These are phyloP conservation scores for Penicillium argentinense DNA, from an alignment of 495 filamentous ascomycete genomes.

Conservation along the genomic window DNA sequence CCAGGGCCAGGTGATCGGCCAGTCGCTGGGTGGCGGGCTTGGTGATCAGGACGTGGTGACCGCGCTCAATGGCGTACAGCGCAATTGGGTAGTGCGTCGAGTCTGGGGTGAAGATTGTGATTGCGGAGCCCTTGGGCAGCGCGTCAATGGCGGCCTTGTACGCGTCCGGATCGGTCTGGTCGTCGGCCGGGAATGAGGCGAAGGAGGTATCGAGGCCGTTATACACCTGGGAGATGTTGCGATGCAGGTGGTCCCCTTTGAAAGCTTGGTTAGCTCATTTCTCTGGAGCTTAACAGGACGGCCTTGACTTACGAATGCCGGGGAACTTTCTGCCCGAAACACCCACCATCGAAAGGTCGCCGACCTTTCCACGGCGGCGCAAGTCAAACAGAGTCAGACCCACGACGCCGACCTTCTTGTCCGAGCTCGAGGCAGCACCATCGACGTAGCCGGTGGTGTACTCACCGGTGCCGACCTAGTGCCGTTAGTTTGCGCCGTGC, in stretches of 20 bases:
- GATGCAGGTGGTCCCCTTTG: slow-evolving; percentile 78
- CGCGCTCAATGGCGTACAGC: slow-evolving; percentile 83
- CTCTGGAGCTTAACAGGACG: too few species aligned
- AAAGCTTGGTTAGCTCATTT: not conserved
- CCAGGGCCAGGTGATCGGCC: slow-evolving; percentile 70
- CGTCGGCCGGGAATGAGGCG: slow-evolving; percentile 74
- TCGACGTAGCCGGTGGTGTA: slow-evolving; percentile 93
- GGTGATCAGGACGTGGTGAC: slow-evolving; percentile 88
- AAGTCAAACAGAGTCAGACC: slow-evolving; percentile 89
- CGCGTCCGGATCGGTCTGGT: slow-evolving; percentile 68
- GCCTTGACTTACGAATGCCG: slow-evolving; percentile 74
- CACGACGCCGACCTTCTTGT: slow-evolving; percentile 94
- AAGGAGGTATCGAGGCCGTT: slow-evolving; percentile 85
- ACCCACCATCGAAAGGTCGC: slow-evolving; percentile 83
- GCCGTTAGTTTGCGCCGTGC: slow-evolving; percentile 13
- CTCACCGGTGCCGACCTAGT: slow-evolving; percentile 83
- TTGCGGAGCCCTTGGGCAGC: slow-evolving; percentile 77
- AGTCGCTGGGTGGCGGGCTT: slow-evolving; percentile 91
- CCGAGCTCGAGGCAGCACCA: slow-evolving; percentile 71
- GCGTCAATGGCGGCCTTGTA: slow-evolving; percentile 91
- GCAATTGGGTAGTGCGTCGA: slow-evolving; percentile 95
- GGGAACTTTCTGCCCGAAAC: slow-evolving; percentile 86
- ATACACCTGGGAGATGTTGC: slow-evolving; percentile 86
- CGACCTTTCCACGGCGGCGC: slow-evolving; percentile 82
- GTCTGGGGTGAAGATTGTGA: slow-evolving; percentile 97